These are phyloP conservation scores for Vitis cinerea DNA, from an alignment of 164 flowering plant species.

Conservation along the genomic window DNA sequence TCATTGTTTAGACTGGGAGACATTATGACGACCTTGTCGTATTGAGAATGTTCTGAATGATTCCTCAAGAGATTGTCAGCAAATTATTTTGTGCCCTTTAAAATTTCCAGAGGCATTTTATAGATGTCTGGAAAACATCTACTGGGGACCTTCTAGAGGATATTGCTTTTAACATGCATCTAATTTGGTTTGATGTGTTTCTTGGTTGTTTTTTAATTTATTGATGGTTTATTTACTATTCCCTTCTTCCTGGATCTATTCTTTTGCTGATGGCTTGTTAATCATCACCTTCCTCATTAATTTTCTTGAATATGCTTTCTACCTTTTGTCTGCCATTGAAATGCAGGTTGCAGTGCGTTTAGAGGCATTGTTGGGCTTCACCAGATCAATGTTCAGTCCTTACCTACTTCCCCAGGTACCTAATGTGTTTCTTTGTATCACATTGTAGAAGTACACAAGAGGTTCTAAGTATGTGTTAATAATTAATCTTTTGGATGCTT, in stretches of 20 bases:
- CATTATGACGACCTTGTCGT: not conserved
- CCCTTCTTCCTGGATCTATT: not conserved
- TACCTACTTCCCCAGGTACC: constrained; percentile 60
- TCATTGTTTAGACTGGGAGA: not conserved
- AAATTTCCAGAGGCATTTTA: not conserved
- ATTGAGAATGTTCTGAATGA: not conserved
- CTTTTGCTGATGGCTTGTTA: not conserved
- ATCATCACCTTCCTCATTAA: not conserved
- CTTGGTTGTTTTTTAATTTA: not conserved
- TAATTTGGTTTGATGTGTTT: not conserved
- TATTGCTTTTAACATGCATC: not conserved
- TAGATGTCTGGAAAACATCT: not conserved
- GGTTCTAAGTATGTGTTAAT: no score
- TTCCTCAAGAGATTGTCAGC: not conserved
- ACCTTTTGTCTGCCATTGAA: not conserved
- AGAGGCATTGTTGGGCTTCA: constrained; percentile 62
- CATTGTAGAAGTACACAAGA: not conserved
- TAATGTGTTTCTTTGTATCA: constrained; percentile 1
- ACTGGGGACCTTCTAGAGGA: not conserved
- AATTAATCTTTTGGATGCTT: not conserved
- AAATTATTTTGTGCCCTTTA: not conserved
- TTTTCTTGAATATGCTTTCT: not conserved
- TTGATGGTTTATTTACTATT: not conserved
- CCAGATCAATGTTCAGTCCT: constrained; percentile 50
- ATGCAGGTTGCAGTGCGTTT: constrained; percentile 67